A percentile compares a stretch with the other conserved stretches of the same genome.
Conservation (phyloP, 2,329 filamentous ascomycete genomes). For the Plectosphaerella plurivora region DNA sequence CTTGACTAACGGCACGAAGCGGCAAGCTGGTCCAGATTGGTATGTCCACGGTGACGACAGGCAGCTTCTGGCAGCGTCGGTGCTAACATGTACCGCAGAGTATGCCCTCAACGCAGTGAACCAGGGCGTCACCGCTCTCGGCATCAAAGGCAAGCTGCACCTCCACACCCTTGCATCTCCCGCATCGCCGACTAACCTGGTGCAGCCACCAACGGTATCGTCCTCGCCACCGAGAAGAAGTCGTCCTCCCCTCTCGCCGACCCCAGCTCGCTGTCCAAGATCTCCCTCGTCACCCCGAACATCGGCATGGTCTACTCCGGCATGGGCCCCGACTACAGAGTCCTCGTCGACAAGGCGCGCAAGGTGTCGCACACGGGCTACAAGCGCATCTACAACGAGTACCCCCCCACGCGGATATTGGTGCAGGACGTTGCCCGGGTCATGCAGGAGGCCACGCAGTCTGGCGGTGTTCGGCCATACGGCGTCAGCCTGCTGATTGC, state of each 20-base stretch:
- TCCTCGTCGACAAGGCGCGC: constrained; percentile 94
- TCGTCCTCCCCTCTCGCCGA: constrained; percentile 97
- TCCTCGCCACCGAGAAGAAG: constrained; percentile 99
- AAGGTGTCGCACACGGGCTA: constrained; percentile 98
- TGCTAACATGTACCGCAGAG: constrained; percentile 51
- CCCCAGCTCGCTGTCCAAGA: constrained; percentile 89
- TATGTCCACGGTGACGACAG: constrained; percentile 15
- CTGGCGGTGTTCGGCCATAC: constrained; percentile 93
- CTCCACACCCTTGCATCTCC: not conserved
- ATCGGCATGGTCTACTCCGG: constrained; percentile 99
- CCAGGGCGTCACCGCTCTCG: constrained; percentile 95
- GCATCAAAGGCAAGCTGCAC: constrained; percentile 78
- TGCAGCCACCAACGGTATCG: constrained; percentile 94
- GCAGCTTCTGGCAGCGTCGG: too few relatives aligned
- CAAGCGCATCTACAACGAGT: constrained; percentile 99
- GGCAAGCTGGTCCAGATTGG: constrained; percentile 99
- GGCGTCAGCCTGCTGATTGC: constrained; percentile 94
- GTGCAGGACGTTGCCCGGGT: constrained; percentile 96
- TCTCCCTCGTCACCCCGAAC: constrained; percentile 96
- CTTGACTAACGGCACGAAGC: constrained; percentile 41
- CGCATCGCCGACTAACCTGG: constrained; percentile 14
- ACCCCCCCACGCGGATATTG: constrained; percentile 98
- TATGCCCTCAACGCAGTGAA: constrained; percentile 99
- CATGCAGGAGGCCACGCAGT: constrained; percentile 98
- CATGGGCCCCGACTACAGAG: constrained; percentile 98